Conservation (phyloP, 75 land plant species). For the Cupressus sempervirens region DNA sequence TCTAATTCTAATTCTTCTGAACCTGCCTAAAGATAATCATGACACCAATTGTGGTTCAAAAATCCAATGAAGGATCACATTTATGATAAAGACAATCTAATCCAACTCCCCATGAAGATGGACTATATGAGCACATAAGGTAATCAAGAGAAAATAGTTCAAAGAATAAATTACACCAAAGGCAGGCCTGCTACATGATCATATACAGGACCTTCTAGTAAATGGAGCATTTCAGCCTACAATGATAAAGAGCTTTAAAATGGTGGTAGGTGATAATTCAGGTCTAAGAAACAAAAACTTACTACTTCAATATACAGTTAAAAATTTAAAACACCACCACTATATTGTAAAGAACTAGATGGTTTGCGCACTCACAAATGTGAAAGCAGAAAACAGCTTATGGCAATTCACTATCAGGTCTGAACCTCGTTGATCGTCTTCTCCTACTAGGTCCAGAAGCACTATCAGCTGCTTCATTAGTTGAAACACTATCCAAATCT, state of each 20-base stretch:
- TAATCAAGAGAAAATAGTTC: not conserved
- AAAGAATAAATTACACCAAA: not conserved
- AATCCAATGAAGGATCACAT: not conserved
- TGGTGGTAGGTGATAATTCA: not conserved
- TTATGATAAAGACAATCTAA: not conserved
- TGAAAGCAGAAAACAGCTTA: not conserved
- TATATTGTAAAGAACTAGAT: not conserved
- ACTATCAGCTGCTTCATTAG: not conserved
- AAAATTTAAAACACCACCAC: not conserved
- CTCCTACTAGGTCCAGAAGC: constrained; percentile 10
- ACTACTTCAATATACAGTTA: not conserved
- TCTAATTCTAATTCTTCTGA: not conserved
- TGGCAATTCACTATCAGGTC: constrained; percentile 10
- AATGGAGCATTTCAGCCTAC: not conserved
- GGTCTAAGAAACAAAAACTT: not conserved
- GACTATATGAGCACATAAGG: not conserved
- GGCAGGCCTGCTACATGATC: not conserved
- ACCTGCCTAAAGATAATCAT: not conserved
- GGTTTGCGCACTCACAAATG: not conserved
- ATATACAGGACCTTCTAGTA: constrained; percentile 1
- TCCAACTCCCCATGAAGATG: not conserved
- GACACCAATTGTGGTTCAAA: not conserved
- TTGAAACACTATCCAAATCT: constrained; percentile 6
- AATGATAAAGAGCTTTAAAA: not conserved
- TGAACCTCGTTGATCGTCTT: constrained; percentile 7